phyloP scores from a whole-genome alignment of 2,329 filamentous ascomycete species.

The Cladophialophora psammophila region DNA sequence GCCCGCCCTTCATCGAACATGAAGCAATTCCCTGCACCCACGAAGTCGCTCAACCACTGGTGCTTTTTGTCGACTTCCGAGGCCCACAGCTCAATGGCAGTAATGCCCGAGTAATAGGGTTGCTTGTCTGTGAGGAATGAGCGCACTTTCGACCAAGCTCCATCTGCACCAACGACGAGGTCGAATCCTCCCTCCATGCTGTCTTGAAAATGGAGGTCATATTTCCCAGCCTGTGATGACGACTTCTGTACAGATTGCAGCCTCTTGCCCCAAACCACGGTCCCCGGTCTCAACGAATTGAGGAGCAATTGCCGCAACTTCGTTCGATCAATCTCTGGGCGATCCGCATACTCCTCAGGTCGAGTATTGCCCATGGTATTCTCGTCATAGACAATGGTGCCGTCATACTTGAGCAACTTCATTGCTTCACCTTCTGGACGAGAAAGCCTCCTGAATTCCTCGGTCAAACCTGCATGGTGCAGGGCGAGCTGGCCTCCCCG shows the following conservation, averaged over 20 bases:
- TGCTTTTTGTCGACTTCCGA: slow-evolving; percentile 52
- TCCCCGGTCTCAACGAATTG: slow-evolving; percentile 55
- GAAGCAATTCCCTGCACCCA: slow-evolving; percentile 60
- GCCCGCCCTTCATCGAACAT: slow-evolving; percentile 53
- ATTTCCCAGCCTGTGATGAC: slow-evolving; percentile 10
- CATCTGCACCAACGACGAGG: slow-evolving; percentile 55
- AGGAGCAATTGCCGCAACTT: slow-evolving; percentile 55
- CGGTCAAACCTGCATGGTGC: slow-evolving; percentile 58
- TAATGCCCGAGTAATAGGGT: slow-evolving; percentile 47
- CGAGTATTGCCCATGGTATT: slow-evolving; percentile 36
- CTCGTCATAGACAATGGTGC: slow-evolving; percentile 44
- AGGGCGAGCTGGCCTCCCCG: slow-evolving; percentile 60
- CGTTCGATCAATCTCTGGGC: slow-evolving; percentile 63
- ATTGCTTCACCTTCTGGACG: slow-evolving; percentile 62
- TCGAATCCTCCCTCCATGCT: slow-evolving; percentile 37
- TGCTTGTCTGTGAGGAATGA: slow-evolving; percentile 40
- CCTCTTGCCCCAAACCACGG: slow-evolving; percentile 57
- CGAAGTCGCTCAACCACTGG: slow-evolving; percentile 53
- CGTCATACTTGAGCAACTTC: slow-evolving; percentile 55
- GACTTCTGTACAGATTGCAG: slow-evolving; percentile 49
- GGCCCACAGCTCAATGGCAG: slow-evolving; percentile 53
- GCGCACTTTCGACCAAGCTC: slow-evolving; percentile 51
- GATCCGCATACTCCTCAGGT: slow-evolving; percentile 41
- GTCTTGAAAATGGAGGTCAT: slow-evolving; percentile 28
- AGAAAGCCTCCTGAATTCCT: slow-evolving; percentile 59